Conservation (phyloP, 495 filamentous ascomycete species). For the Penicillium psychrofluorescens region DNA sequence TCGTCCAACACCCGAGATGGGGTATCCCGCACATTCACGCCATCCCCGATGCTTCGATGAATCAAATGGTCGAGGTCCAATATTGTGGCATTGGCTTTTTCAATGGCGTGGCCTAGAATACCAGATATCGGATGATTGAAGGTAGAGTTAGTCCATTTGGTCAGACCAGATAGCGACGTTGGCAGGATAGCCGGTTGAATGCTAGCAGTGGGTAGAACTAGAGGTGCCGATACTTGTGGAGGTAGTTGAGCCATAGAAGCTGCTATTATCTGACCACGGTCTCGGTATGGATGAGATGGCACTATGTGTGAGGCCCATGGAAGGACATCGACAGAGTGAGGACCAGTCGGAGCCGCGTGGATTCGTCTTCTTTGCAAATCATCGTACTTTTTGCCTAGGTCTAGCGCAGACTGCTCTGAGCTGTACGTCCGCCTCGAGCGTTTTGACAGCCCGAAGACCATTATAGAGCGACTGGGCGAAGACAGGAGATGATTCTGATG, state of each 20-base stretch:
- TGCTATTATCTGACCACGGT: neutral
- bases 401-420: too few relatives aligned
- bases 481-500: too few relatives aligned
- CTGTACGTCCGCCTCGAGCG: too few relatives aligned
- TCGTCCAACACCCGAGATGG: slow-evolving; percentile 43
- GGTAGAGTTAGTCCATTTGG: slow-evolving; percentile 11
- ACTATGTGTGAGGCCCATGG: too few relatives aligned
- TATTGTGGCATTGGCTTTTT: slow-evolving; percentile 14
- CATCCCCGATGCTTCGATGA: slow-evolving; percentile 6
- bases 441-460: too few relatives aligned
- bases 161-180: neutral
- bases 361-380: too few relatives aligned
- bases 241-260: slow-evolving; percentile 1
- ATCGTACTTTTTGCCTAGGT: too few relatives aligned
- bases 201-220: neutral
- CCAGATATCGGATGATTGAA: slow-evolving; percentile 9
- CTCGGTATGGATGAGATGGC: too few relatives aligned
- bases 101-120: slow-evolving; percentile 8
- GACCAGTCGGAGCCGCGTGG: too few relatives aligned
- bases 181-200: neutral
- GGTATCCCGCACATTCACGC: slow-evolving; percentile 34
- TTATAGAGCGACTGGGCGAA: too few relatives aligned
- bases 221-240: neutral
- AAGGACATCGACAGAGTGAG: neutral
- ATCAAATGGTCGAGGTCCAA: slow-evolving; percentile 10